These are phyloP conservation scores for Chionographis japonica DNA, from an alignment of 106 monocot species.

Conservation along the genomic window DNA sequence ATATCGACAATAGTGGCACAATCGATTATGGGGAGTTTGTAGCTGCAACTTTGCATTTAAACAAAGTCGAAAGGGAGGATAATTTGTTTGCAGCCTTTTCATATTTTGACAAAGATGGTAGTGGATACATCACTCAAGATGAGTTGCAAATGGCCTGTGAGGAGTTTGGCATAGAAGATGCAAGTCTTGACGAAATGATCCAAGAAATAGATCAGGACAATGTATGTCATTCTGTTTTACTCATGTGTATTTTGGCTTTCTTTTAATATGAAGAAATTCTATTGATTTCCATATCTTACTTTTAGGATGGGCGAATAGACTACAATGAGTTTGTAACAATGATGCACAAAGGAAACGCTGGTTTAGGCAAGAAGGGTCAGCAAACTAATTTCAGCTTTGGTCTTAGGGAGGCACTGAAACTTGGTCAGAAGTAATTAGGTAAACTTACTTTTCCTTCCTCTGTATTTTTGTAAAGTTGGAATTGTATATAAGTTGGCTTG, in stretches of 20 bases:
- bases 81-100: slow-evolving; percentile 69
- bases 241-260: background rate
- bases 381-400: slow-evolving; percentile 36
- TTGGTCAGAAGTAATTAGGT: slow-evolving; percentile 20
- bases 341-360: slow-evolving; percentile 59
- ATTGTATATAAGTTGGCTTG: too few species aligned
- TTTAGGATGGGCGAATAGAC: slow-evolving; percentile 64
- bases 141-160: slow-evolving; percentile 75
- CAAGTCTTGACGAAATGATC: slow-evolving; percentile 49
- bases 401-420: slow-evolving; percentile 44
- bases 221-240: slow-evolving; percentile 21
- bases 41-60: slow-evolving; percentile 69
- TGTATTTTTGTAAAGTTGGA: slow-evolving; percentile 3
- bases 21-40: slow-evolving; percentile 75
- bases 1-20: slow-evolving; percentile 72
- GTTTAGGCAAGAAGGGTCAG: slow-evolving; percentile 36
- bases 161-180: slow-evolving; percentile 56
- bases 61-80: slow-evolving; percentile 66
- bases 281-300: background rate
- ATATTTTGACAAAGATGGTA: slow-evolving; percentile 82
- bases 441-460: background rate
- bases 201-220: slow-evolving; percentile 70
- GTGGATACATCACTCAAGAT: slow-evolving; percentile 72
- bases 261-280: background rate
- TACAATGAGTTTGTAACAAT: slow-evolving; percentile 66